phyloP scores from a whole-genome alignment of 352 stramenopile genomes.

The Globisporangium okanoganense region DNA sequence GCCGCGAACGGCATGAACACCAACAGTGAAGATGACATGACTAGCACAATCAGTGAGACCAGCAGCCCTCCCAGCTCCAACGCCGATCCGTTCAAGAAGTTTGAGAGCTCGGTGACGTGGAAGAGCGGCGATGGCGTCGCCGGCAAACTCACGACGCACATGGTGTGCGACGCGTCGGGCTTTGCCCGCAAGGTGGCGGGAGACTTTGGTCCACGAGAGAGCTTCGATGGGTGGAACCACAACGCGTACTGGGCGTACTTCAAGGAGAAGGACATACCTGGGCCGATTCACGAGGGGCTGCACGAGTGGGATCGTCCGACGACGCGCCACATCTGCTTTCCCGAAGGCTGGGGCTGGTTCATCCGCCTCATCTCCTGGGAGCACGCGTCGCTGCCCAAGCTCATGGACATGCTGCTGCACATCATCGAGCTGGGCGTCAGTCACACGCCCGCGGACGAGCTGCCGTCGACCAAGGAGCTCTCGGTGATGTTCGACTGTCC shows the following conservation, averaged over 20 bases:
- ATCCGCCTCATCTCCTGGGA: slow-evolving; percentile 3
- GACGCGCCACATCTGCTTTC: slow-evolving; percentile 2
- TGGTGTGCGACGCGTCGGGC: neutral
- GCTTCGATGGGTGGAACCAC: slow-evolving; percentile 1
- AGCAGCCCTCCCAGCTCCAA: neutral
- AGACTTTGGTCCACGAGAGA: neutral
- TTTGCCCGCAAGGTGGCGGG: slow-evolving; percentile 1
- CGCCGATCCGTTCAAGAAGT: slow-evolving; percentile 1
- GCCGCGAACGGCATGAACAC: neutral
- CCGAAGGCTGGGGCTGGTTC: slow-evolving; percentile 1
- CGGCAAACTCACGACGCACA: neutral
- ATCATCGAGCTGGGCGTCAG: neutral
- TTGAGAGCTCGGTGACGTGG: slow-evolving; percentile 1
- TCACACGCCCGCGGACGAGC: neutral
- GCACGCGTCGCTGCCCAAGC: neutral
- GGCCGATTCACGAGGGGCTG: neutral
- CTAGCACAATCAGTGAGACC: too few relatives aligned
- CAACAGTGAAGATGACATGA: neutral
- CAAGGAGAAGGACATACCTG: neutral
- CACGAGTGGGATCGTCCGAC: neutral
- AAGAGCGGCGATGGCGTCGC: neutral
- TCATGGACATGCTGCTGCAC: slow-evolving; percentile 2
- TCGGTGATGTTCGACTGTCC: neutral
- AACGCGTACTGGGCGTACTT: slow-evolving; percentile 3
- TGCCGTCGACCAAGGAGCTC: neutral